A percentile compares a stretch with the other conserved stretches of the same genome.
phyloP scores from a whole-genome alignment of 169 alveolate species.

The Plasmodium vinckei region DNA sequence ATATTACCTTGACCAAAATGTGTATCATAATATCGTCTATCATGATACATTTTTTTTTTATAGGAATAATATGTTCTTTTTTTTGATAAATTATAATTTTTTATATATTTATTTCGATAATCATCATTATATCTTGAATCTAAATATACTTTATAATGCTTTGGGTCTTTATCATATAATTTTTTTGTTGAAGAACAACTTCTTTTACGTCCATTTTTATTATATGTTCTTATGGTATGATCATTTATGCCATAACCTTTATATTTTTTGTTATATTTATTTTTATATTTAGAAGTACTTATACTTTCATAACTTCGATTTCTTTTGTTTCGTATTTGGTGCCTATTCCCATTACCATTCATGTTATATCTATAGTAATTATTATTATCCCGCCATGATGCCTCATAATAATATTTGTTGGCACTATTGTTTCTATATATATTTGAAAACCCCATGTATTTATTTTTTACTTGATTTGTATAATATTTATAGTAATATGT shows the following conservation, averaged over 20 bases:
- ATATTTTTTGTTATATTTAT: slow-evolving; percentile 24
- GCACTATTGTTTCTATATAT: slow-evolving; percentile 44
- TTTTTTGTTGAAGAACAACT: slow-evolving; percentile 52
- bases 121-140: slow-evolving; percentile 59
- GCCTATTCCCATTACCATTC: neutral
- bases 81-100: slow-evolving; percentile 24
- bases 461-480: slow-evolving; percentile 37
- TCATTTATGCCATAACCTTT: slow-evolving; percentile 25
- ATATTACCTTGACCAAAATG: slow-evolving; percentile 73
- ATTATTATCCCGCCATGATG: neutral
- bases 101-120: slow-evolving; percentile 28
- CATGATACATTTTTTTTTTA: slow-evolving; percentile 36
- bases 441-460: slow-evolving; percentile 49
- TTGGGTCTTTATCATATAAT: slow-evolving; percentile 20
- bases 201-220: slow-evolving; percentile 15
- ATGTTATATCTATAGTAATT: slow-evolving; percentile 7
- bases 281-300: slow-evolving; percentile 38
- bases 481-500: slow-evolving; percentile 49
- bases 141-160: slow-evolving; percentile 15
- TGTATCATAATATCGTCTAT: slow-evolving; percentile 51
- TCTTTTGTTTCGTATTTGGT: slow-evolving; percentile 23
- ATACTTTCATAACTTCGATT: slow-evolving; percentile 21
- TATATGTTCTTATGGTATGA: slow-evolving; percentile 21
- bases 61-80: slow-evolving; percentile 68
- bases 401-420: slow-evolving; percentile 39